Evolutionary conservation across 73 alveolate genomes (phyloP).

Genomic region (Halteria grandinella): DNA sequence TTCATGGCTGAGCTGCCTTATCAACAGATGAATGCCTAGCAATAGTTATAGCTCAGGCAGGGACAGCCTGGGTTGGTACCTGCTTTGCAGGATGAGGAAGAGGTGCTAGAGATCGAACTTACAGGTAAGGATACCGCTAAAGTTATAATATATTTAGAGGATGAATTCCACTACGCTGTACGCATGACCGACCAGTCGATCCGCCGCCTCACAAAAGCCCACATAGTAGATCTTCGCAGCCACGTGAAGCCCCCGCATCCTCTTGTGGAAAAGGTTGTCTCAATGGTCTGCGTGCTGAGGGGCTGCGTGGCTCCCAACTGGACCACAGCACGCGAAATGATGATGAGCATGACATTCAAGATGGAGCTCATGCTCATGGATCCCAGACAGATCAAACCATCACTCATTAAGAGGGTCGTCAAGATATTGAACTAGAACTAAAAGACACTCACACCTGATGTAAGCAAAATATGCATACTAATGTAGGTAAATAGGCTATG

Average conservation of each 20-base stretch:
- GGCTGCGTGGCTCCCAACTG: conserved; percentile 72
- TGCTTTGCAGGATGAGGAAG: conserved; percentile 44
- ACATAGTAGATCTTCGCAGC: conserved; percentile 51
- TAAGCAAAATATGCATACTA: not conserved
- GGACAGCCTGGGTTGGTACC: too few relatives aligned
- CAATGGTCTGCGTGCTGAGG: conserved; percentile 67
- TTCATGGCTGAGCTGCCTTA: conserved; percentile 42
- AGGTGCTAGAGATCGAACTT: conserved; percentile 45
- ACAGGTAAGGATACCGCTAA: not conserved
- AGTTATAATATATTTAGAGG: conserved; percentile 55
- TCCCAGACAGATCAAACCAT: conserved; percentile 41
- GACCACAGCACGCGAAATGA: conserved; percentile 69
- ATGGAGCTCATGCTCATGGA: conserved; percentile 74
- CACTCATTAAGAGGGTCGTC: conserved; percentile 50
- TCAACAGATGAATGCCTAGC: too few relatives aligned
- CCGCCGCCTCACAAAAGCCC: conserved; percentile 51
- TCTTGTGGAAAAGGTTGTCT: conserved; percentile 60
- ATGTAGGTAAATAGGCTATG: conserved; percentile 18
- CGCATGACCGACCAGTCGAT: conserved; percentile 67
- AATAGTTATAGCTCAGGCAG: too few relatives aligned
- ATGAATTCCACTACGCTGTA: conserved; percentile 75
- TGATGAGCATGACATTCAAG: conserved; percentile 60
- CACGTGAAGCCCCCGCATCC: conserved; percentile 70
- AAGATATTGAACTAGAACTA: conserved; percentile 39
- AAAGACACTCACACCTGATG: conserved; percentile 54